A percentile compares a stretch with the other conserved stretches of the same genome.
phyloP scores from a whole-genome alignment of 1,284 basidiomycete species.

The Baeospora myosura region DNA sequence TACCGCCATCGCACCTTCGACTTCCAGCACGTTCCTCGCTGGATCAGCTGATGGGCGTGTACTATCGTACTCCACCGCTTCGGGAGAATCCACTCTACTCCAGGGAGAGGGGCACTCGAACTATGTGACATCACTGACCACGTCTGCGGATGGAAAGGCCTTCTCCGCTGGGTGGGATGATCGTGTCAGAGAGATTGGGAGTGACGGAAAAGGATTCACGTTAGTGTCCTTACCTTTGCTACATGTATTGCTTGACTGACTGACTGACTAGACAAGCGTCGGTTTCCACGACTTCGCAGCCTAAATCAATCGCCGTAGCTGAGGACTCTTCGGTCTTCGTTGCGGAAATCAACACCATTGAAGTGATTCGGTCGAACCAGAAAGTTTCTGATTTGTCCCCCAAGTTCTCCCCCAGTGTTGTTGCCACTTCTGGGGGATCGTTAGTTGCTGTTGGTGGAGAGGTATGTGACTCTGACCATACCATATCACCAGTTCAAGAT shows the following conservation, averaged over 20 bases:
- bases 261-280: constrained; percentile 34
- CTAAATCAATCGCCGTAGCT: constrained; percentile 59
- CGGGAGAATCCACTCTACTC: constrained; percentile 41
- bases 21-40: constrained; percentile 62
- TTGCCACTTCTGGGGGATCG: constrained; percentile 41
- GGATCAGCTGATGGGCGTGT: constrained; percentile 83
- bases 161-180: constrained; percentile 81
- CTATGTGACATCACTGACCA: constrained; percentile 61
- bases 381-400: constrained; percentile 49
- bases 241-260: constrained; percentile 1
- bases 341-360: constrained; percentile 58
- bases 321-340: constrained; percentile 69
- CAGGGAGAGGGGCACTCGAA: constrained; percentile 66
- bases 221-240: constrained; percentile 28
- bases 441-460: constrained; percentile 72
- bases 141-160: constrained; percentile 42
- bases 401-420: constrained; percentile 47
- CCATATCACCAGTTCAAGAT: neutral
- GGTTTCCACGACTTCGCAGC: constrained; percentile 55
- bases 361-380: constrained; percentile 64
- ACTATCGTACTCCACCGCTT: constrained; percentile 51
- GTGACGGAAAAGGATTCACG: constrained; percentile 43
- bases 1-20: constrained; percentile 50
- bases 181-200: constrained; percentile 59
- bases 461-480: constrained; percentile 32